Conservation (phyloP, 1,284 basidiomycete species). For the Malassezia yamatoensis region DNA sequence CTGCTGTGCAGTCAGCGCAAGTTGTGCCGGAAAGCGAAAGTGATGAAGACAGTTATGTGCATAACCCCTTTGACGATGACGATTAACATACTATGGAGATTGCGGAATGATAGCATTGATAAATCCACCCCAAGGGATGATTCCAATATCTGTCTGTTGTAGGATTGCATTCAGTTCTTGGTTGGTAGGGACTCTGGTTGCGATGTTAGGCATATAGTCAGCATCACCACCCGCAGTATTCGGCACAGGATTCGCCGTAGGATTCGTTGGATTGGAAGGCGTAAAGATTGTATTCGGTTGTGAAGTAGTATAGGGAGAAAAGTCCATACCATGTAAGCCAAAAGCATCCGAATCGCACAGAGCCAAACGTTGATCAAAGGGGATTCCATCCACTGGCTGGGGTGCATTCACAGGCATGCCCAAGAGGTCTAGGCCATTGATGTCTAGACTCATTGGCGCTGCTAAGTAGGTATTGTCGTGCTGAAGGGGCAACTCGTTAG, state of each 20-base stretch:
- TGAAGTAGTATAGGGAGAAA: no score
- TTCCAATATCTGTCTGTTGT: not conserved
- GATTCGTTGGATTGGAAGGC: not conserved
- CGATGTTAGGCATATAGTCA: not conserved
- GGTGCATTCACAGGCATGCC: not conserved
- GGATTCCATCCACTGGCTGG: not conserved
- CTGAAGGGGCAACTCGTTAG: not conserved
- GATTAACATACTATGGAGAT: slow-evolving; percentile 11
- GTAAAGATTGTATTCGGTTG: not conserved
- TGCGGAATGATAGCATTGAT: slow-evolving; percentile 29
- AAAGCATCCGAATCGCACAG: not conserved
- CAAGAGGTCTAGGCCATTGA: slow-evolving; percentile 4
- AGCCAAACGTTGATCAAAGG: slow-evolving; percentile 1
- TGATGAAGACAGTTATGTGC: slow-evolving; percentile 8
- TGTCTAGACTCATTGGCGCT: not conserved
- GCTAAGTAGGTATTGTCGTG: not conserved
- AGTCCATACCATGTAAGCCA: not conserved
- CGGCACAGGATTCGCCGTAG: not conserved
- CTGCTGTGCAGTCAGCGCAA: no score
- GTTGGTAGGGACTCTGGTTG: not conserved
- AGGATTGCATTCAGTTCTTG: not conserved
- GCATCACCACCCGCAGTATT: not conserved
- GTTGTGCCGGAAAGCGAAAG: not conserved
- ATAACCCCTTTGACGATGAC: slow-evolving; percentile 17
- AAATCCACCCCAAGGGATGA: slow-evolving; percentile 29